Evolutionary conservation across 2,329 filamentous ascomycete genomes (phyloP).

Genomic region (Nemania serpens): DNA sequence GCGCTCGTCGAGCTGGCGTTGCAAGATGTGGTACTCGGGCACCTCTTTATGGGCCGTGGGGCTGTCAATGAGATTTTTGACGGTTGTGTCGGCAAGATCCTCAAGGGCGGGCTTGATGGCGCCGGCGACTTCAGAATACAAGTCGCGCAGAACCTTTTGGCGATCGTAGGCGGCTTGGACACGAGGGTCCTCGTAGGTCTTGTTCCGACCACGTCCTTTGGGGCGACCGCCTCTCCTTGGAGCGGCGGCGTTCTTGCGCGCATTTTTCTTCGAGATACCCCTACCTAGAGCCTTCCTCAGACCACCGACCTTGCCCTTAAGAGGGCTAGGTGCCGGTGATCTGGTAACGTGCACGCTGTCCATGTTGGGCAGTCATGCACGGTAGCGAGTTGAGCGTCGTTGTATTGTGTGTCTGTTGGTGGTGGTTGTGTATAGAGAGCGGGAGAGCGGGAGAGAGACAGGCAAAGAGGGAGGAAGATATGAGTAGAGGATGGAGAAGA

Average conservation of each 20-base stretch:
- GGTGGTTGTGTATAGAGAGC: background rate
- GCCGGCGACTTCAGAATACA: conserved; percentile 65
- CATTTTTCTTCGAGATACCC: conserved; percentile 35
- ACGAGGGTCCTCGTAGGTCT: conserved; percentile 58
- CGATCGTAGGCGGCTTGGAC: conserved; percentile 65
- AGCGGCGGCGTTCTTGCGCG: conserved; percentile 29
- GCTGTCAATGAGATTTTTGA: conserved; percentile 61
- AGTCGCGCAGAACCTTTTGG: conserved; percentile 68
- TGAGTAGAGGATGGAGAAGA: background rate
- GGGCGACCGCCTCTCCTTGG: conserved; percentile 41
- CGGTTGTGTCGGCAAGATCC: conserved; percentile 65
- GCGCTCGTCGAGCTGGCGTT: conserved; percentile 55
- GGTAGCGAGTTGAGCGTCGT: conserved; percentile 7
- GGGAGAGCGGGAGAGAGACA: too few relatives aligned
- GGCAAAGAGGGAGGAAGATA: background rate
- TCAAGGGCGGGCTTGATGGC: conserved; percentile 67
- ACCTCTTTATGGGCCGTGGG: conserved; percentile 57
- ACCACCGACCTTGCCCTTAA: conserved; percentile 34
- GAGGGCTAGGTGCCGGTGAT: conserved; percentile 41
- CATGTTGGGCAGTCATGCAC: conserved; percentile 38
- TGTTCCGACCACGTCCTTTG: conserved; percentile 53
- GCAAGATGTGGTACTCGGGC: conserved; percentile 57
- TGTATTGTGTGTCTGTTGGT: background rate
- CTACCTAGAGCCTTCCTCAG: conserved; percentile 31
- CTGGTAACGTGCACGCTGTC: conserved; percentile 35